A percentile compares a stretch with the other conserved stretches of the same genome.
These are phyloP conservation scores for Cordyceps militaris DNA, from an alignment of 2,329 filamentous ascomycete species.

Conservation along the genomic window DNA sequence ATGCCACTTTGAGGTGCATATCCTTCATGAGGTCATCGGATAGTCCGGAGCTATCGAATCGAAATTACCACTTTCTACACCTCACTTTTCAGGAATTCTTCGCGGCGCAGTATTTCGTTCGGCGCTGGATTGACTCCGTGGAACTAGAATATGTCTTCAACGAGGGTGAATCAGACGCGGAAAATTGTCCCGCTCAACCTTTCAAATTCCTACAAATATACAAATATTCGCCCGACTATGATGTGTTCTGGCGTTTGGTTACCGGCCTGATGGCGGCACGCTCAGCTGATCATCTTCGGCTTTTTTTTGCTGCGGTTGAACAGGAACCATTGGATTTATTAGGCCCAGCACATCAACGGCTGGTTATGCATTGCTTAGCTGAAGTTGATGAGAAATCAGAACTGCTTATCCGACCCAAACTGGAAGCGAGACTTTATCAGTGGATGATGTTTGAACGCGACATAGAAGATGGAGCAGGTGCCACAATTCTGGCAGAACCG, in stretches of 20 bases:
- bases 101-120: slow-evolving; percentile 33
- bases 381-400: too few species aligned
- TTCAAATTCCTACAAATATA: slow-evolving; percentile 28
- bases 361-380: slow-evolving; percentile 32
- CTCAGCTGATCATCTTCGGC: slow-evolving; percentile 21
- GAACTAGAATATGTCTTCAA: background rate
- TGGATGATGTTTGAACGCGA: too few species aligned
- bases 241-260: slow-evolving; percentile 37
- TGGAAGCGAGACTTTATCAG: too few species aligned
- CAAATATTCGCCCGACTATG: slow-evolving; percentile 33
- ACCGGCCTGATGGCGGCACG: slow-evolving; percentile 23
- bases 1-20: too few species aligned
- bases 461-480: too few species aligned
- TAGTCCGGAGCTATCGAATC: too few species aligned
- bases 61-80: slow-evolving; percentile 34
- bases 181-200: too few species aligned
- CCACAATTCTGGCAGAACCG: too few species aligned
- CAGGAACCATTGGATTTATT: slow-evolving; percentile 28
- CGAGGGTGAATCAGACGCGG: slow-evolving; percentile 3
- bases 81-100: slow-evolving; percentile 38
- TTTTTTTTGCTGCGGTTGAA: slow-evolving; percentile 24
- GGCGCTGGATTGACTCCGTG: slow-evolving; percentile 20
- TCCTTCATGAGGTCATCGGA: too few species aligned
- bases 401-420: too few species aligned
- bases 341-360: slow-evolving; percentile 30